Conservation (phyloP, 208 protist genomes). For the Eutreptiella sp. region DNA sequence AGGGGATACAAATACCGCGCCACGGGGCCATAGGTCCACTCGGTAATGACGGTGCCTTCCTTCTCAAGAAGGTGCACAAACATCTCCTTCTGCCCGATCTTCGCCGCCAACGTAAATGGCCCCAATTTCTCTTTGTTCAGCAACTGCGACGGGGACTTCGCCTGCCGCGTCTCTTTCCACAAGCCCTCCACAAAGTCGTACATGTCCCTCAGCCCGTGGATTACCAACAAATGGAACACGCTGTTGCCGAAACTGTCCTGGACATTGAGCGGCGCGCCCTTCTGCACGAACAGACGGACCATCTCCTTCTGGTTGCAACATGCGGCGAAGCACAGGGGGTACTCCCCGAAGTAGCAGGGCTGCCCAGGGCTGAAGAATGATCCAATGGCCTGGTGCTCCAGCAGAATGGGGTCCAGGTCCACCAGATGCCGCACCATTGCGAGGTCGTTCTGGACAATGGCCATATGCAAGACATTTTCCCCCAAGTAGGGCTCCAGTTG, state of each 20-base stretch:
- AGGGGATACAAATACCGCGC: neutral
- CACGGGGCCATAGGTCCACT: slow-evolving; percentile 22
- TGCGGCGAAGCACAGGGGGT: slow-evolving; percentile 10
- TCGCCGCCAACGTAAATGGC: slow-evolving; percentile 21
- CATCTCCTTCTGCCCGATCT: slow-evolving; percentile 22
- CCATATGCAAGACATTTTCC: slow-evolving; percentile 4
- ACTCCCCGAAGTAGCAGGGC: slow-evolving; percentile 18
- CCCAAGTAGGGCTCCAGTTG: slow-evolving; percentile 4
- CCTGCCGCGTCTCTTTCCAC: neutral
- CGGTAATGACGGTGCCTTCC: neutral
- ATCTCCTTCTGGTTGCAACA: slow-evolving; percentile 14
- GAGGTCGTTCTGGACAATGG: slow-evolving; percentile 14
- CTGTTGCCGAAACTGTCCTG: slow-evolving; percentile 16
- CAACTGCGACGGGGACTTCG: no score
- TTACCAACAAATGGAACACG: slow-evolving; percentile 8
- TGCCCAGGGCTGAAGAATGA: slow-evolving; percentile 16
- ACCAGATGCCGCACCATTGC: slow-evolving; percentile 5
- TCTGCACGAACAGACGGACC: slow-evolving; percentile 2
- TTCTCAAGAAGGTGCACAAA: slow-evolving; percentile 9
- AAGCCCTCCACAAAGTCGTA: slow-evolving; percentile 17
- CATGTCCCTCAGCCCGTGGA: slow-evolving; percentile 22
- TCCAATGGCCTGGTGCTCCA: neutral
- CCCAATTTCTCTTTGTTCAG: slow-evolving; percentile 6
- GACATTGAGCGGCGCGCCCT: slow-evolving; percentile 4
- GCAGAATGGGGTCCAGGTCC: slow-evolving; percentile 1